A percentile compares a stretch with the other conserved stretches of the same genome.
Conservation (phyloP, 257 asterid genomes). For the Rauvolfia tetraphylla region DNA sequence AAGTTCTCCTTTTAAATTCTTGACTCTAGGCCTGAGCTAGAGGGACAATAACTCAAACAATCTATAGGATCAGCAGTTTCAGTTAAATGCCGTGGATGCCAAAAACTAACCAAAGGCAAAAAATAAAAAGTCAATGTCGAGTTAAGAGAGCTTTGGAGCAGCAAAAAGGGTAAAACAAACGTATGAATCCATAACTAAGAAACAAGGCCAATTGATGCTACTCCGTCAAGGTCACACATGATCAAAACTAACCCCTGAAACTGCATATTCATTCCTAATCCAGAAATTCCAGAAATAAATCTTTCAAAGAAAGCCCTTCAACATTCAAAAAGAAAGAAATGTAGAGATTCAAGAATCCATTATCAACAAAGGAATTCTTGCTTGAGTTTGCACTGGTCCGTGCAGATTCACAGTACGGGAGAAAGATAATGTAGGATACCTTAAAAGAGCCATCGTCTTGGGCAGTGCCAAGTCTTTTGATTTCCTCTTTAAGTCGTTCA, state of each 20-base stretch:
- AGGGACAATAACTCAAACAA: not conserved
- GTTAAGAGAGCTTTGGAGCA: too few species aligned
- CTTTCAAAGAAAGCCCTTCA: not conserved
- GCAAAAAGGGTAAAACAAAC: too few species aligned
- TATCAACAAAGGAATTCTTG: not conserved
- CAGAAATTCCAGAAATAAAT: not conserved
- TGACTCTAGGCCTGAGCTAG: not conserved
- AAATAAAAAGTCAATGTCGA: not conserved
- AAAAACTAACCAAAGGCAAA: not conserved
- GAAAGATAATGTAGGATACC: slow-evolving; percentile 34
- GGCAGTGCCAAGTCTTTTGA: slow-evolving; percentile 71
- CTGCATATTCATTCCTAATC: not conserved
- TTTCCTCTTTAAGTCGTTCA: slow-evolving; percentile 70
- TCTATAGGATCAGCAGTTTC: not conserved
- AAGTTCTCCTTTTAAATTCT: not conserved
- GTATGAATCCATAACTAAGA: too few species aligned
- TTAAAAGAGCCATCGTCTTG: slow-evolving; percentile 87
- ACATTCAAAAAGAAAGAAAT: not conserved
- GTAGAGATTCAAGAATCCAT: not conserved
- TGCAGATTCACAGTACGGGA: not conserved
- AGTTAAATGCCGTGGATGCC: not conserved
- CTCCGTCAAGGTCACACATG: too few species aligned
- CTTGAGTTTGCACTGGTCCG: not conserved
- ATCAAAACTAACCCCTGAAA: not conserved
- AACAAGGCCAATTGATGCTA: too few species aligned